A percentile compares a stretch with the other conserved stretches of the same genome.
Evolutionary conservation across 2,329 filamentous ascomycete genomes (phyloP).

Genomic region (Penicillium olsonii): DNA sequence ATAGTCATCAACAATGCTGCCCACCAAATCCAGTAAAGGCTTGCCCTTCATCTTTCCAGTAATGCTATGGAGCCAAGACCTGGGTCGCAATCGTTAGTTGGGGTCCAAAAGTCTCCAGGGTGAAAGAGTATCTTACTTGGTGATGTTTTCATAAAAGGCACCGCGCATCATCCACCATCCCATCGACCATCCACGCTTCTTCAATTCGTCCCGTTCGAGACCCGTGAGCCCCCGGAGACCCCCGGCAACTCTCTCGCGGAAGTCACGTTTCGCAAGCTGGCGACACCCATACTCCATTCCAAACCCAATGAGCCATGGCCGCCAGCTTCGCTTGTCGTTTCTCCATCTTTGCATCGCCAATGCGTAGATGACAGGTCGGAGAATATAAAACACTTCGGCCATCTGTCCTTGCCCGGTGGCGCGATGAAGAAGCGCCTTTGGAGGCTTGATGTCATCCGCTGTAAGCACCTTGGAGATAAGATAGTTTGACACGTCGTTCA

Average conservation of each 20-base stretch:
- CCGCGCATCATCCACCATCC: conserved; percentile 96
- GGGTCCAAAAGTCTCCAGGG: neutral
- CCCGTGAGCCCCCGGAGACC: conserved; percentile 76
- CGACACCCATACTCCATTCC: conserved; percentile 83
- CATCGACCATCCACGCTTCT: conserved; percentile 83
- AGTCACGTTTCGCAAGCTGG: conserved; percentile 73
- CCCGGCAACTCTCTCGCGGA: conserved; percentile 64
- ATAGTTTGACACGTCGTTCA: conserved; percentile 81
- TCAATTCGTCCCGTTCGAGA: conserved; percentile 86
- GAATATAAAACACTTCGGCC: conserved; percentile 88
- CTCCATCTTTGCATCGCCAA: conserved; percentile 74
- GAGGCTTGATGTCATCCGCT: conserved; percentile 94
- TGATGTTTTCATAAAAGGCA: conserved; percentile 94
- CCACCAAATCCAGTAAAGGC: conserved; percentile 76
- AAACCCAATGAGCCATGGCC: conserved; percentile 86
- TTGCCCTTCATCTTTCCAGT: conserved; percentile 70
- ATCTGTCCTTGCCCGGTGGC: conserved; percentile 71
- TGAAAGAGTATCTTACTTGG: conserved; percentile 53
- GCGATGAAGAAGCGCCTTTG: conserved; percentile 79
- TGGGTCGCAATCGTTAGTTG: conserved; percentile 35
- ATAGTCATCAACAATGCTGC: conserved; percentile 89
- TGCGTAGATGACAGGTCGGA: conserved; percentile 85
- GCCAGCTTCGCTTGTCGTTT: conserved; percentile 77
- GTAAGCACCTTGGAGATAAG: conserved; percentile 87
- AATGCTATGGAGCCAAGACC: conserved; percentile 66